Evolutionary conservation across 2,329 filamentous ascomycete species (phyloP), one percentile per base, ranked within the genome.

Genomic region (Lomentospora prolificans): DNA sequence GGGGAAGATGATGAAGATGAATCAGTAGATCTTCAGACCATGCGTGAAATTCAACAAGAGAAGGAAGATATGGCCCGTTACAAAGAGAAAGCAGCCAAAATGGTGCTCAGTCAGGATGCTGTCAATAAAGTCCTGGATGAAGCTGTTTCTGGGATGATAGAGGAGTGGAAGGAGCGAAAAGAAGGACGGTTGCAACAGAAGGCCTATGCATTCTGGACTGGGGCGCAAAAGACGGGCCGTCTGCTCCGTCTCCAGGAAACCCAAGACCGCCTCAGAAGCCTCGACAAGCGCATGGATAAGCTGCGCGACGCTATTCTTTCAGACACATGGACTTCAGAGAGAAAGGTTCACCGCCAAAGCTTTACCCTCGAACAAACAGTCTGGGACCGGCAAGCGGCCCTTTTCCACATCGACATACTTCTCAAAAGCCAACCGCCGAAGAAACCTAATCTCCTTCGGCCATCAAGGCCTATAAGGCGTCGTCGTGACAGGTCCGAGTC

Each of bases 311-410:
- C 81, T 19, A 80, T 90, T 31, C 60, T 74, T 22, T 61, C 65
- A 1, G 70, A 77, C 14, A 65, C 73, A 28, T 89, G 84, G 79
- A 66, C 69, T 9, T 78, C 71, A 6, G 69, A 72, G 22, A 62
- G 67, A 1, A 75, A 83, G 12, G 64, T 94, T 12, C 69, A 73
- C 25, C 70, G 68, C 4, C 79, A 82, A 61, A 82, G 83, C 51
- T 68, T 70, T 9, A 77, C 71, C 33, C 70, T 95, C 55, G 83
- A 92, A 58, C 71, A 74, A 3, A 89, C 77, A 3, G 69, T 96
- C 1, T 77, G 80, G 33, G 78, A 86, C 55, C 78, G 79, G 51
- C 72, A 85, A 62, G 67, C 79, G 39, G 65, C 76, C 7, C 63
- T 64, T 6, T 85, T 80, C 79, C 64, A 72, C 3, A 70, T 79